These are phyloP conservation scores for Citeromyces hawaiiensis DNA, from an alignment of 1,139 yeast species.

Conservation along the genomic window DNA sequence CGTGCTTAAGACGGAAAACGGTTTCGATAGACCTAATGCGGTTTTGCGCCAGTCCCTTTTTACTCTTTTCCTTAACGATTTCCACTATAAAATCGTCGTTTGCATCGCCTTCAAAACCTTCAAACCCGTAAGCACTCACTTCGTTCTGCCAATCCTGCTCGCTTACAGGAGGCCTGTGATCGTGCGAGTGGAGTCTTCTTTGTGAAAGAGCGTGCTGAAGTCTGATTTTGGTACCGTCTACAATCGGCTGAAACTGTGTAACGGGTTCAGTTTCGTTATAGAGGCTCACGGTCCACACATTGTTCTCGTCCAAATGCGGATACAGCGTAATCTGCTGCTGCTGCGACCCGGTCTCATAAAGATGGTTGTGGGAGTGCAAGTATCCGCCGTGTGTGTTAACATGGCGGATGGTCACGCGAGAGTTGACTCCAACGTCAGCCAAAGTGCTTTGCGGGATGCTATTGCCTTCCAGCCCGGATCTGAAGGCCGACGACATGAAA, in stretches of 20 bases:
- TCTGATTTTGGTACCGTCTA: constrained; percentile 72
- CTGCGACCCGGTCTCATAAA: constrained; percentile 83
- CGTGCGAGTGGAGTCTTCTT: constrained; percentile 91
- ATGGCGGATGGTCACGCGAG: constrained; percentile 72
- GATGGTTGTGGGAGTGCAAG: constrained; percentile 80
- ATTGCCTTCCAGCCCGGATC: constrained; percentile 62
- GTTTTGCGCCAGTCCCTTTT: constrained; percentile 42
- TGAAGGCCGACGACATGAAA: constrained; percentile 83
- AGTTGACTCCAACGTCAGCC: constrained; percentile 83
- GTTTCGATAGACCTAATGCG: constrained; percentile 71
- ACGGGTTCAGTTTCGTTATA: constrained; percentile 42
- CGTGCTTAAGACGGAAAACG: constrained; percentile 77
- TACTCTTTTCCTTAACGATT: constrained; percentile 50
- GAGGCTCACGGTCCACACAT: constrained; percentile 72
- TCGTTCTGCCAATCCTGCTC: constrained; percentile 96
- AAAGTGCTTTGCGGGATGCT: constrained; percentile 51
- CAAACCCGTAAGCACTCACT: constrained; percentile 82
- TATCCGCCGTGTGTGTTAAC: constrained; percentile 85
- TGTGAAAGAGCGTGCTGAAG: constrained; percentile 55
- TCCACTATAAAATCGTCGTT: constrained; percentile 93
- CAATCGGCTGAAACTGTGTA: constrained; percentile 42
- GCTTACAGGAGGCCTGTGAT: constrained; percentile 85
- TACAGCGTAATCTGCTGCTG: constrained; percentile 92
- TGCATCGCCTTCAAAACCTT: constrained; percentile 87
- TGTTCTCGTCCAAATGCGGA: constrained; percentile 84